Conservation (phyloP, 106 monocot species). For the Phalaenopsis equestris region DNA sequence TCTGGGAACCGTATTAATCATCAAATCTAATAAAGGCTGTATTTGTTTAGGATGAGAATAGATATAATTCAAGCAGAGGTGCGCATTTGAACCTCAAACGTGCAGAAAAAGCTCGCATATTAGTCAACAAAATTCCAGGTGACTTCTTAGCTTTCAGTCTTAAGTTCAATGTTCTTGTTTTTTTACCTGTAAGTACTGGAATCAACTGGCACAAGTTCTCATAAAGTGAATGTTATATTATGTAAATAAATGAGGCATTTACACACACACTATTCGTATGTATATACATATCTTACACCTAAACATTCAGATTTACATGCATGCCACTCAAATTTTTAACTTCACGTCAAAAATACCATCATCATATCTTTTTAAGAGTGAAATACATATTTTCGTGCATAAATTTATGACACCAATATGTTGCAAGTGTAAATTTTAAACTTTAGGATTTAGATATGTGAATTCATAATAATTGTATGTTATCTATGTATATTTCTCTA, state of each 20-base stretch:
- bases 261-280: no score
- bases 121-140: slow-evolving; percentile 80
- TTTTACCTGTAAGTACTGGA: background rate
- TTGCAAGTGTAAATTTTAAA: no score
- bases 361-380: no score
- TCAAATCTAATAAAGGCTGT: background rate
- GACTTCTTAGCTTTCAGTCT: background rate
- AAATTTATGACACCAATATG: no score
- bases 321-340: no score
- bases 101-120: slow-evolving; percentile 74
- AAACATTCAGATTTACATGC: no score
- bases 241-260: background rate
- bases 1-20: background rate
- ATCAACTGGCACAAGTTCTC: background rate
- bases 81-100: slow-evolving; percentile 74
- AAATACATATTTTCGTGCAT: no score
- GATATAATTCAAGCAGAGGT: slow-evolving; percentile 75
- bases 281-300: no score
- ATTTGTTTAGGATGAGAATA: slow-evolving; percentile 60
- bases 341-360: no score
- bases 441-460: no score
- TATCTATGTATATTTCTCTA: no score
- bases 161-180: background rate
- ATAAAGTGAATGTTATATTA: background rate
- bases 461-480: no score